Evolutionary conservation across 169 alveolate genomes (phyloP), one percentile per base, ranked within the genome.

Genomic region (Plasmodium vivax): DNA sequence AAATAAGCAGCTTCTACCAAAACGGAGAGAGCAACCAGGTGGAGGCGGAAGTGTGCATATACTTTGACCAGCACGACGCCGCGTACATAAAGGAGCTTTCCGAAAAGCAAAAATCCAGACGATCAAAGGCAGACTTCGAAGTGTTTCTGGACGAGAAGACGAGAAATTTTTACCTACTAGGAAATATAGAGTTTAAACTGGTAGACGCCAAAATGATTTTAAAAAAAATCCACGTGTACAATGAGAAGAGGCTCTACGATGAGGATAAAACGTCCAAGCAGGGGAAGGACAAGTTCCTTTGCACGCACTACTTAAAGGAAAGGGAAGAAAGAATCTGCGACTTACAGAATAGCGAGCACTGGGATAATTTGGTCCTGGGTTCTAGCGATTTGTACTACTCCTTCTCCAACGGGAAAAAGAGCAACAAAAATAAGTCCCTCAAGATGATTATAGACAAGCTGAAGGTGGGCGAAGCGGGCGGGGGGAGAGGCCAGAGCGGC

Each of bases 301-400:
- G 94, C 32, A 77, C 94, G 0, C 54, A 79, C 45, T 87, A 77
- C 68, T 3, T 87, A 77, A 87, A 87, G 58, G 88, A 62, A 12
- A 75, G 68, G 58, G 94, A 87, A 75, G 94, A 87, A 38, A 56
- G 73, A 79, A 9, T 87, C 34, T 87, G 85, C 12, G 85, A 77
- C 2, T 14, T 87, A 1, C 94, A 77, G 30, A 54, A 87, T 56
- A 72, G 81, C 19, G 83, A 87, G n/a, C 94, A 87, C 19, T 87
- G 94, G 94, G 88, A 87, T 19, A 80, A 79, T 54, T 3, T 87
- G 45, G 83, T 87, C 19, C 45, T 87, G 4, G 94, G 94, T 16
- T 87, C 94, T 6, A 87, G 94, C 68, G 87, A 87, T 71, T 72
- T 87, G 43, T 87, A 87, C 68, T 87, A 87, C 19, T 87, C 47